A percentile compares a stretch with the other conserved stretches of the same genome.
These are phyloP conservation scores for Diutina neorugosa DNA, from an alignment of 1,139 yeast genomes.

Conservation along the genomic window DNA sequence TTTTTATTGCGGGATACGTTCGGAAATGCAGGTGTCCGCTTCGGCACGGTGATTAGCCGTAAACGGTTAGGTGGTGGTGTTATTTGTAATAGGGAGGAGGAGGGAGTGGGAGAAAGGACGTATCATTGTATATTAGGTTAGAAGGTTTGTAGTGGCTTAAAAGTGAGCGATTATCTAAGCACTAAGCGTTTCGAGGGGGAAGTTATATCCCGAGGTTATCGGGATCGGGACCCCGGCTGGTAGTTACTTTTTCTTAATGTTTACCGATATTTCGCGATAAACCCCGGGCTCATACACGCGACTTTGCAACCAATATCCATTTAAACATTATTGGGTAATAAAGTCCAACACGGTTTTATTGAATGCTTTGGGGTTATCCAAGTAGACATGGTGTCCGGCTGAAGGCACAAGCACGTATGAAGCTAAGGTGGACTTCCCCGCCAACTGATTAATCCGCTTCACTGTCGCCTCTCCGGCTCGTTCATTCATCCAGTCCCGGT, in stretches of 20 bases:
- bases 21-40: too few relatives aligned
- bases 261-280: background rate
- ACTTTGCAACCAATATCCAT: background rate
- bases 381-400: conserved; percentile 60
- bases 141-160: too few relatives aligned
- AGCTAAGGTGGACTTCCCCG: conserved; percentile 10
- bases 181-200: too few relatives aligned
- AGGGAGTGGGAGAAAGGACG: too few relatives aligned
- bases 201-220: background rate
- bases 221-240: background rate
- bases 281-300: background rate
- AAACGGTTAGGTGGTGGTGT: too few relatives aligned
- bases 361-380: conserved; percentile 45
- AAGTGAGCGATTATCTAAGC: too few relatives aligned
- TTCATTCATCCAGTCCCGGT: conserved; percentile 17
- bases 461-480: conserved; percentile 31
- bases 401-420: conserved; percentile 7
- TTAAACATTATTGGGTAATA: background rate
- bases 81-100: too few relatives aligned
- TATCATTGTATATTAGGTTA: too few relatives aligned
- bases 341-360: background rate
- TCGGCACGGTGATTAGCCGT: too few relatives aligned
- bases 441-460: conserved; percentile 25
- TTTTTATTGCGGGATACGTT: too few relatives aligned
- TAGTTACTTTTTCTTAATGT: background rate